These are phyloP conservation scores for Macrolepiota albuminosa DNA, from an alignment of 768 basidiomycete species.

Conservation along the genomic window DNA sequence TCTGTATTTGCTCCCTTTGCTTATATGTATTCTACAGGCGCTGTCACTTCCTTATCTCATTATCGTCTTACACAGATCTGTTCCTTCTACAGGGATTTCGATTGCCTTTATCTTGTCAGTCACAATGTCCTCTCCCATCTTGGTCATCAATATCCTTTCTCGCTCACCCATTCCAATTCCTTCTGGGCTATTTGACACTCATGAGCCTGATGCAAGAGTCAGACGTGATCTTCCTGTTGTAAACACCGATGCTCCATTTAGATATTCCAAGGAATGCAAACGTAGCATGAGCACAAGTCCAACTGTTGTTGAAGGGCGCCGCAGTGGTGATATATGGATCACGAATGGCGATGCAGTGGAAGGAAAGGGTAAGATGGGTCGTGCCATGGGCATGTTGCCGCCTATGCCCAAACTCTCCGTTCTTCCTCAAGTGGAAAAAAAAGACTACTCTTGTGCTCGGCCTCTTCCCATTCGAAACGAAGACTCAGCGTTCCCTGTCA, in stretches of 20 bases:
- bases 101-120: conserved; percentile 59
- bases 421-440: conserved; percentile 50
- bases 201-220: conserved; percentile 37
- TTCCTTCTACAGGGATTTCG: conserved; percentile 34
- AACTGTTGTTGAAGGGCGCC: conserved; percentile 65
- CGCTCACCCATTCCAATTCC: conserved; percentile 65
- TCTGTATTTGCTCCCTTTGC: background rate
- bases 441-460: conserved; percentile 44
- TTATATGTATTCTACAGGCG: conserved; percentile 29
- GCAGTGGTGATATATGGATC: conserved; percentile 74
- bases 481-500: conserved; percentile 38
- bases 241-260: conserved; percentile 34
- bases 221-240: conserved; percentile 39
- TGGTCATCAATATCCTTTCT: conserved; percentile 57
- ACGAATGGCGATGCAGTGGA: conserved; percentile 68
- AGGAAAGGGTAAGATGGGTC: conserved; percentile 55
- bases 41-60: conserved; percentile 63
- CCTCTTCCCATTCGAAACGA: conserved; percentile 59
- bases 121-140: conserved; percentile 61
- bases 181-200: conserved; percentile 55
- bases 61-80: conserved; percentile 31
- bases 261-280: conserved; percentile 55
- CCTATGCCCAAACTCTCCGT: conserved; percentile 67
- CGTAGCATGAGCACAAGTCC: conserved; percentile 58
- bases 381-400: conserved; percentile 58